phyloP scores from a whole-genome alignment of 2,329 filamentous ascomycete genomes.

The Sphaerostilbella broomeana region DNA sequence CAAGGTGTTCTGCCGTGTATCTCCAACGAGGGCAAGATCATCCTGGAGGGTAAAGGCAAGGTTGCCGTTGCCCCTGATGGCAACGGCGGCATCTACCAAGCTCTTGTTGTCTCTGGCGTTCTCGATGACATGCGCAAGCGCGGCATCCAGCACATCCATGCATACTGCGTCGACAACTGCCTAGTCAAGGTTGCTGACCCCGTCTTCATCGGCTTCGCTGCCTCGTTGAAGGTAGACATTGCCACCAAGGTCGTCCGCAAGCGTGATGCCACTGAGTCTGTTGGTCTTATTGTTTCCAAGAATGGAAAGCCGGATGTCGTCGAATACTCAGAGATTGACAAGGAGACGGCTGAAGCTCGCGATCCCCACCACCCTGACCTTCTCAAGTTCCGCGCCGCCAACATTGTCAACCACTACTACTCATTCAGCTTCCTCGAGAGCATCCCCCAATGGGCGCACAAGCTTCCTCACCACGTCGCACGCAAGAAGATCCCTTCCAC shows the following conservation, averaged over 20 bases:
- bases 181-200: constrained; percentile 98
- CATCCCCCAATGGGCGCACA: constrained; percentile 78
- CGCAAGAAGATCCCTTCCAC: constrained; percentile 96
- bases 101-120: constrained; percentile 71
- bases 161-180: constrained; percentile 98
- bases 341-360: constrained; percentile 78
- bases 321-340: constrained; percentile 96
- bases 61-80: constrained; percentile 94
- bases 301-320: constrained; percentile 96
- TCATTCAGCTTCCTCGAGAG: constrained; percentile 86
- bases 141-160: constrained; percentile 89
- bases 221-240: constrained; percentile 83
- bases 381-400: constrained; percentile 93
- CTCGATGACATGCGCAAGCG: constrained; percentile 83
- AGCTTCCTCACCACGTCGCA: constrained; percentile 90
- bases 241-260: constrained; percentile 99
- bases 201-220: constrained; percentile 88
- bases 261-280: constrained; percentile 90
- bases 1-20: constrained; percentile 96
- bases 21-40: constrained; percentile 94
- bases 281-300: constrained; percentile 89
- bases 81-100: constrained; percentile 95
- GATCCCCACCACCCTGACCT: constrained; percentile 74
- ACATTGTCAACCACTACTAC: constrained; percentile 99
- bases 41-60: constrained; percentile 84